Evolutionary conservation across 257 asterid genomes (phyloP), one percentile per base, ranked within the genome.

Genomic region (Solanum habrochaites): DNA sequence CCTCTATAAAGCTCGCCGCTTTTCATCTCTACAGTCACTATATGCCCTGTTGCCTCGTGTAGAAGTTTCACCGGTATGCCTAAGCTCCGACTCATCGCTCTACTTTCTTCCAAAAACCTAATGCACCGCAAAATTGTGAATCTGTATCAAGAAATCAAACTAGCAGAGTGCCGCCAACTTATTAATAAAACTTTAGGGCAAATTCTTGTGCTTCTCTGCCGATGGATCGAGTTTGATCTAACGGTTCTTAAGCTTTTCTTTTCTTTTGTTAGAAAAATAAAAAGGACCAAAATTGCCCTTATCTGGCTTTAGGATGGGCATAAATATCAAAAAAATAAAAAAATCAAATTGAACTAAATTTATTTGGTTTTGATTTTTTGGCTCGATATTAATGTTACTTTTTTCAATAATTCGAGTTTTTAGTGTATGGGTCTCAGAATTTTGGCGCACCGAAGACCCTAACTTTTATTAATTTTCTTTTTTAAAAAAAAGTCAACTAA

Each of bases 11-110:
- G 94, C 93, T 95, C 99, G 32, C 99, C 99, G 90, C 98, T 97
- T 89, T 94, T 97, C 85, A 95, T 92, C 91, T 97, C 99, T 85
- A 95, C 98, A n/a, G 98, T 95, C 56, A 97, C 99, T 21, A 95
- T 87, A 90, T 97, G 98, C 9, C 98, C 98, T 23, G 98, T 93
- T 86, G 99, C 98, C 88, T 97, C 99, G 91, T 97, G 98, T 74
- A 97, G 95, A 89, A 97, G 96, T 94, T 97, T 97, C 93, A 97
- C 98, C 91, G 99, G 99, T 73, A 97, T 94, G 27, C 98, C 98
- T 83, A 95, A 92, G 91, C 98, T 95, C 88, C 98, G 95, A 90
- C 98, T 95, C 99, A 97, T 97, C n/a, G 15, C 25, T 13, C 0
- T 31, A 49, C 2, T 37, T 9, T 42, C 52, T 47, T 78, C 21